phyloP scores from a whole-genome alignment of 495 filamentous ascomycete genomes.

The Parathielavia appendiculata region DNA sequence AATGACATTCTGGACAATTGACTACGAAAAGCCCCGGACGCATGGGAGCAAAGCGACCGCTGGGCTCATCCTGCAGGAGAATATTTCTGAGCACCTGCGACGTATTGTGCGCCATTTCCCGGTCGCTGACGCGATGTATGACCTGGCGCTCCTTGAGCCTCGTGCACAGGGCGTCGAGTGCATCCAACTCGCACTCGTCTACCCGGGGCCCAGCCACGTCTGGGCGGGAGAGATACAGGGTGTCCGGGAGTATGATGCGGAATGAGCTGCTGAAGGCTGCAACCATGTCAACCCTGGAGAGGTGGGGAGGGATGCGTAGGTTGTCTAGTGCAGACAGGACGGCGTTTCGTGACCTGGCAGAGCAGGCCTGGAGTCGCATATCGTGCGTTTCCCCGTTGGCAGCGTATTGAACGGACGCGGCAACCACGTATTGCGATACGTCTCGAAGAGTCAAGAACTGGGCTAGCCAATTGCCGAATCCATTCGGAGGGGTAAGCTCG shows the following conservation, averaged over 20 bases:
- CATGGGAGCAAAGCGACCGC: slow-evolving; percentile 19
- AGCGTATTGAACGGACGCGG: slow-evolving; percentile 35
- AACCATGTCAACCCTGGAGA: slow-evolving; percentile 29
- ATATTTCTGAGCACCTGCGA: slow-evolving; percentile 31
- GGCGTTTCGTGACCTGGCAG: slow-evolving; percentile 35
- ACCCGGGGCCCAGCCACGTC: slow-evolving; percentile 15
- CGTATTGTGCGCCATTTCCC: slow-evolving; percentile 30
- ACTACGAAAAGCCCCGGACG: slow-evolving; percentile 32
- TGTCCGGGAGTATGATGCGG: slow-evolving; percentile 34
- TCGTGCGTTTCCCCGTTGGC: slow-evolving; percentile 34
- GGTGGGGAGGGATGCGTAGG: slow-evolving; percentile 26
- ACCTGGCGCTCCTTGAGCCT: slow-evolving; percentile 30
- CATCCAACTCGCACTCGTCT: slow-evolving; percentile 36
- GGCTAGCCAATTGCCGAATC: slow-evolving; percentile 26
- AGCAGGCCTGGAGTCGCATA: slow-evolving; percentile 28
- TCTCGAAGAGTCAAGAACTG: slow-evolving; percentile 36
- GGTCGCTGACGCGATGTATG: slow-evolving; percentile 33
- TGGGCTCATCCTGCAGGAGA: slow-evolving; percentile 31
- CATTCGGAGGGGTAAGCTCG: slow-evolving; percentile 23
- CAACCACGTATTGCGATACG: slow-evolving; percentile 34
- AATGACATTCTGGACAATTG: slow-evolving; percentile 31
- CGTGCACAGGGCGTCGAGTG: slow-evolving; percentile 29
- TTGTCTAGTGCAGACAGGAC: slow-evolving; percentile 30
- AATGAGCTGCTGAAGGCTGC: slow-evolving; percentile 29
- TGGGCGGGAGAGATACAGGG: slow-evolving; percentile 20